Evolutionary conservation across 2,329 filamentous ascomycete genomes (phyloP), one percentile per base, ranked within the genome.

Genomic region (Penicillium decumbens): DNA sequence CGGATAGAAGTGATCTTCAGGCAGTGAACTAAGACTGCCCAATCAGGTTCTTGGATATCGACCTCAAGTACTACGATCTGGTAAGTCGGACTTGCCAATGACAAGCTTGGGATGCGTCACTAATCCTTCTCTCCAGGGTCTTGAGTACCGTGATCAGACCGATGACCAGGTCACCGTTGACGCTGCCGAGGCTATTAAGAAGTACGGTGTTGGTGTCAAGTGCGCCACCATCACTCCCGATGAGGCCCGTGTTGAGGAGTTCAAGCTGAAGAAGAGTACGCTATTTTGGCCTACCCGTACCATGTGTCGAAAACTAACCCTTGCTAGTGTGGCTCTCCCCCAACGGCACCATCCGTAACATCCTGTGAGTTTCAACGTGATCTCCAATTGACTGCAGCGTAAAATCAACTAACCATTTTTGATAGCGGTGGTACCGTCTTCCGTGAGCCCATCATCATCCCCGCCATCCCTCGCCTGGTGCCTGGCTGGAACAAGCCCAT

Each of bases 201-300:
- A 96, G 81, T 96, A 97, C 81, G 89, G 87, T 52, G 93, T 98
- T 47, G 93, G 92, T 74, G 89, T 98, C 78, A 98, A 98, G 81
- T 98, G 93, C 75, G 93, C 93, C 59, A 98, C 93, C 71, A 98
- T 98, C 77, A 98, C 93, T 38, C 93, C 93, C 33, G 93, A 98
- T 71, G 93, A 98, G 82, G 87, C 84, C 58, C 87, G 93, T 71
- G 92, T 98, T 27, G 82, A 97, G 79, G 93, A 97, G 76, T 98
- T 97, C 76, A 91, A 96, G 71, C 82, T 98, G 63, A 98, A 97
- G 87, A 85, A 97, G 79, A 97, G 87, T 91, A 76, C 73, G 85
- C 62, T 47, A 3, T 1, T 30, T n/a, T 32, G 41, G 20, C 23
- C 23, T 29, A 50, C 20, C 24, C 30, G 42, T 27, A 28, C 13